Conservation (phyloP, 441 rosid species). For the Pelargonium fulgidum region DNA sequence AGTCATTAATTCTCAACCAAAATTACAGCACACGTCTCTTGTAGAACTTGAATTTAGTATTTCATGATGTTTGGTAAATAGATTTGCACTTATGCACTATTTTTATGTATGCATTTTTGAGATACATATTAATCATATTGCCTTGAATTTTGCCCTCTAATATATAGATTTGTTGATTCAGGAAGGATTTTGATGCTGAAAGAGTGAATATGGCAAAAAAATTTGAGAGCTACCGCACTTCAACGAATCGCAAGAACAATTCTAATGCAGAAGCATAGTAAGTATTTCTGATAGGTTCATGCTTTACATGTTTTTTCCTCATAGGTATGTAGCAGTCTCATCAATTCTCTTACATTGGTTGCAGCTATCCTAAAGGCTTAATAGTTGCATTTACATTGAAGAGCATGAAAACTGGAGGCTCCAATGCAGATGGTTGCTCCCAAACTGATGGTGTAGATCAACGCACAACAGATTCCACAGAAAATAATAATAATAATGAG, state of each 20-base stretch:
- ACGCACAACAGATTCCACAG: constrained; percentile 24
- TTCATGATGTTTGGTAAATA: no score
- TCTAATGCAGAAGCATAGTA: constrained; percentile 31
- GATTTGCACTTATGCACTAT: background rate
- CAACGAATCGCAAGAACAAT: constrained; percentile 32
- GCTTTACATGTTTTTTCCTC: constrained; percentile 8
- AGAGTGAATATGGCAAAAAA: constrained; percentile 44
- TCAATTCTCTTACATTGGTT: constrained; percentile 10
- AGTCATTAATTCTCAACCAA: no score
- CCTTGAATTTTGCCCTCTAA: background rate
- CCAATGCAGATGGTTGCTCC: constrained; percentile 30
- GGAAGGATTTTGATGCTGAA: constrained; percentile 50
- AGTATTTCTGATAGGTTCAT: constrained; percentile 12
- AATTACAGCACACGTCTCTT: no score
- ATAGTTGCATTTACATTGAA: constrained; percentile 73
- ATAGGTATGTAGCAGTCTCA: constrained; percentile 12
- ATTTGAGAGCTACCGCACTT: constrained; percentile 30
- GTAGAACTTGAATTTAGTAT: no score
- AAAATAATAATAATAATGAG: constrained; percentile 27
- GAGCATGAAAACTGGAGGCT: constrained; percentile 34
- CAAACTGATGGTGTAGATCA: constrained; percentile 24
- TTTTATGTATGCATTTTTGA: background rate
- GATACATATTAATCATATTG: background rate
- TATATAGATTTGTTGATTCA: background rate
- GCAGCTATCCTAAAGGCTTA: constrained; percentile 83